Evolutionary conservation across 2,329 filamentous ascomycete species (phyloP).

Genomic region (Rhynchosporium agropyri): DNA sequence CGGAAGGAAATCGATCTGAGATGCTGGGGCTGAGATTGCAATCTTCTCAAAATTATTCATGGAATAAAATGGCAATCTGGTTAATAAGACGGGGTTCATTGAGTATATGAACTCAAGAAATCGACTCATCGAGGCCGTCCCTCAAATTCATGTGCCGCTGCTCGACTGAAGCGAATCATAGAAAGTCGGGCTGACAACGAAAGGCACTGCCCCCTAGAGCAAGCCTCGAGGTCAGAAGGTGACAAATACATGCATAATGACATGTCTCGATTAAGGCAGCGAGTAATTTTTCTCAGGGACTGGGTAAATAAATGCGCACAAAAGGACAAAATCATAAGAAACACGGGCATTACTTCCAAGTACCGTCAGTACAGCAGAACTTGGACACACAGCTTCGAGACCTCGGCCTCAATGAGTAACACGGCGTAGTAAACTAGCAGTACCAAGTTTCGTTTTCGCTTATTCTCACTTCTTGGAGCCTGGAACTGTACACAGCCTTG

Average conservation of each 20-base stretch:
- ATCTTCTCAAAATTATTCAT: not conserved
- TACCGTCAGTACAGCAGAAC: not conserved
- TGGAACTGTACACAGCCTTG: conserved; percentile 1
- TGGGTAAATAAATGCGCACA: conserved; percentile 3
- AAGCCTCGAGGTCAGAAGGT: not conserved
- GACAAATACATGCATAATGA: conserved; percentile 16
- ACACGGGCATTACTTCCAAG: not conserved
- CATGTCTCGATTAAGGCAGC: not conserved
- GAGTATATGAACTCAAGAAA: conserved; percentile 7
- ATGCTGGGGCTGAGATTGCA: no score
- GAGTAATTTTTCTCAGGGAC: not conserved
- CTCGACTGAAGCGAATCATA: conserved; percentile 4
- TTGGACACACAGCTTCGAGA: not conserved
- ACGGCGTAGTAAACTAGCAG: not conserved
- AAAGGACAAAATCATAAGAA: not conserved
- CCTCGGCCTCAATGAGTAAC: not conserved
- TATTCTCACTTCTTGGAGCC: not conserved
- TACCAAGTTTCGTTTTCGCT: not conserved
- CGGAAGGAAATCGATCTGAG: not conserved
- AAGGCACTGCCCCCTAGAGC: not conserved
- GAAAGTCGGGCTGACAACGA: conserved; percentile 6
- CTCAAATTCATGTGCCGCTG: not conserved
- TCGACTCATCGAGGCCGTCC: not conserved
- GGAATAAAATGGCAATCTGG: no score
- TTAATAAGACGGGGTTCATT: no score